phyloP scores from a whole-genome alignment of 306 rosid species.

The Ormosia emarginata region DNA sequence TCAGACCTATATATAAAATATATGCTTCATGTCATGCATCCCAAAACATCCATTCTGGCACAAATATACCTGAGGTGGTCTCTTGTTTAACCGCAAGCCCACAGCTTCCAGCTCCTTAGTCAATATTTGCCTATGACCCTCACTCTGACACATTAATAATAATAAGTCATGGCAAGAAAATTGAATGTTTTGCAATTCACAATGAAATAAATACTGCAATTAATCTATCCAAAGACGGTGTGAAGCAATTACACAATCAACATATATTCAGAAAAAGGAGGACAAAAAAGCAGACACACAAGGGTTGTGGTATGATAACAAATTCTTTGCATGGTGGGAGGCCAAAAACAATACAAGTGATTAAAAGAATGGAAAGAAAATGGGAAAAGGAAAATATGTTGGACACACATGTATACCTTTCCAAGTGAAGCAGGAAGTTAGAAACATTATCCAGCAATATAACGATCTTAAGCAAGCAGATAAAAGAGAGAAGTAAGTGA shows the following conservation, averaged over 20 bases:
- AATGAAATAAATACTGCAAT: neutral
- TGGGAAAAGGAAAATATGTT: neutral
- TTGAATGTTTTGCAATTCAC: neutral
- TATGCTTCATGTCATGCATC: neutral
- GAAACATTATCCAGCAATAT: neutral
- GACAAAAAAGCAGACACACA: neutral
- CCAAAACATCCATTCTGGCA: conserved; percentile 4
- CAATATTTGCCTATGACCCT: conserved; percentile 98
- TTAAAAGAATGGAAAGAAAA: neutral
- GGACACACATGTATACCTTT: neutral
- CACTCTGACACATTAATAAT: conserved; percentile 60
- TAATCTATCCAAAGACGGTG: neutral
- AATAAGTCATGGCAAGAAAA: conserved; percentile 1
- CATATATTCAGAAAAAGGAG: neutral
- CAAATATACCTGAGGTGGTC: conserved; percentile 86
- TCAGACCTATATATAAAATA: neutral
- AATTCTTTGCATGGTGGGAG: neutral
- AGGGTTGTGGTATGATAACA: neutral
- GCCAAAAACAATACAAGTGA: neutral
- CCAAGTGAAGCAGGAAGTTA: neutral
- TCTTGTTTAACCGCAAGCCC: conserved; percentile 91
- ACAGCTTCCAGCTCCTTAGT: conserved; percentile 98
- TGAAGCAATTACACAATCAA: conserved; percentile 11
- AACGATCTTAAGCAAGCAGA: neutral
- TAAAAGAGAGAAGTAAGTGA: neutral